Evolutionary conservation across 768 basidiomycete species (phyloP).

Genomic region (Tulasnella sp.): DNA sequence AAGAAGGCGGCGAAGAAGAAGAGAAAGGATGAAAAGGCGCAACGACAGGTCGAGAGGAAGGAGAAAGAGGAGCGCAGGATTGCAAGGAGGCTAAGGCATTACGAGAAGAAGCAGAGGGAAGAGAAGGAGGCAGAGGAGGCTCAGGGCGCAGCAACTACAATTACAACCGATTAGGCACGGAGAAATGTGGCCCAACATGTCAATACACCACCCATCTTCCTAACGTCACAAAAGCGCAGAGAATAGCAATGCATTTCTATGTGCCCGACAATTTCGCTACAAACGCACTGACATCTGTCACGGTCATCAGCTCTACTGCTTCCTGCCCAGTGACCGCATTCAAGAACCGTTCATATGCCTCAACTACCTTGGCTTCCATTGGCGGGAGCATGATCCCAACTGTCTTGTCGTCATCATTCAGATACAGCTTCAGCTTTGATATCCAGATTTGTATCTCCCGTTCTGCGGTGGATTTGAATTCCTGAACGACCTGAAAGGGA

Average conservation of each 20-base stretch:
- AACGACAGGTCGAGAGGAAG: constrained; percentile 17
- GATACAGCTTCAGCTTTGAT: constrained; percentile 55
- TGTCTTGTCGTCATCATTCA: constrained; percentile 65
- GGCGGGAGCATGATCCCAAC: constrained; percentile 69
- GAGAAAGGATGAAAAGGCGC: constrained; percentile 20
- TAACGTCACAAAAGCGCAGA: neutral
- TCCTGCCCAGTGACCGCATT: neutral
- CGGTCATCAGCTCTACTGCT: neutral
- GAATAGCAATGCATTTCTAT: too few relatives aligned
- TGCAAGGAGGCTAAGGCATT: constrained; percentile 22
- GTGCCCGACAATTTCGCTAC: too few relatives aligned
- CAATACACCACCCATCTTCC: too few relatives aligned
- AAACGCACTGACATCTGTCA: neutral
- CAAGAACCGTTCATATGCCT: constrained; percentile 52
- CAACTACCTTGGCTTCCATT: constrained; percentile 59
- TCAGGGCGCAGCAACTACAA: constrained; percentile 12
- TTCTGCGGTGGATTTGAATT: constrained; percentile 46
- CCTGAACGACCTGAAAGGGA: constrained; percentile 32
- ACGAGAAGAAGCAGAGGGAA: constrained; percentile 26
- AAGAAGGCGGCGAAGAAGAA: constrained; percentile 22
- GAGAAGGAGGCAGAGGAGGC: constrained; percentile 19
- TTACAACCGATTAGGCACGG: too few relatives aligned
- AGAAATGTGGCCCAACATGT: too few relatives aligned
- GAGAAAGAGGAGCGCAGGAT: constrained; percentile 4
- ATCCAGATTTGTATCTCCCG: constrained; percentile 45